Base-by-base conservation (phyloP, 2,329 filamentous ascomycete genomes). In the Chaetomiaceae sp. region DNA sequence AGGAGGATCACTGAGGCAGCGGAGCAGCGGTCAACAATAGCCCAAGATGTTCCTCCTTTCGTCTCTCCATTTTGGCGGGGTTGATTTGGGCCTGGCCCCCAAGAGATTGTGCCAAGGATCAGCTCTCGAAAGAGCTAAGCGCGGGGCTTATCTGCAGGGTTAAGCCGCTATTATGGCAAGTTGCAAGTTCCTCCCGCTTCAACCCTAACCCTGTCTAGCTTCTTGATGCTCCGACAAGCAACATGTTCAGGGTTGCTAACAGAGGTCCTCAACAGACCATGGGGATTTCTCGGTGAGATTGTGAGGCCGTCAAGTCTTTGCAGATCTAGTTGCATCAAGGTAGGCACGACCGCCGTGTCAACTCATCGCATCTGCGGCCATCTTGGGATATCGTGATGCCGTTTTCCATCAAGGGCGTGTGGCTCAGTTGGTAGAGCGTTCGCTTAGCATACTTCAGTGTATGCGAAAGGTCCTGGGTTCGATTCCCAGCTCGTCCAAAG, bases 401-500 rank as follows among this genome's bases (percentile, higher is more conserved):
- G 10, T 6, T 10, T 27, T 27, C 3, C 25, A 38, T 38, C 35
- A 19, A 38, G 35, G 35, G 35, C 35, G 35, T 38, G 35, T 38
- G 34, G 34, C 25, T 27, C 25, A 27, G 25, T 27, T 27, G 25
- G 25, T 35, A 35, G 34, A 35, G 34, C 25, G 25, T 27, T 27
- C 25, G 25, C 25, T 27, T 27, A 23, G 19, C 37, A 23, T 33
- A 34, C 5, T 21, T 10, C 16, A 16, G 17, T 44, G 41, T 34
- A 34, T 44, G 42, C 42, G 42, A 44, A 44, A 44, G 30, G 42
- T 44, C 30, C 42, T 44, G 42, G 42, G 42, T 44, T 44, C 30
- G 42, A 44, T 44, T 44, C 42, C 42, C 42, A 44, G 42, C 42
- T 44, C 42, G 42, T 44, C 42, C 42, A 44, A 43, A 31, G 30